Percentiles rank a stretch among this genome's conserved stretches.
phyloP scores from a whole-genome alignment of 306 rosid genomes.

The Carpinus fangiana region DNA sequence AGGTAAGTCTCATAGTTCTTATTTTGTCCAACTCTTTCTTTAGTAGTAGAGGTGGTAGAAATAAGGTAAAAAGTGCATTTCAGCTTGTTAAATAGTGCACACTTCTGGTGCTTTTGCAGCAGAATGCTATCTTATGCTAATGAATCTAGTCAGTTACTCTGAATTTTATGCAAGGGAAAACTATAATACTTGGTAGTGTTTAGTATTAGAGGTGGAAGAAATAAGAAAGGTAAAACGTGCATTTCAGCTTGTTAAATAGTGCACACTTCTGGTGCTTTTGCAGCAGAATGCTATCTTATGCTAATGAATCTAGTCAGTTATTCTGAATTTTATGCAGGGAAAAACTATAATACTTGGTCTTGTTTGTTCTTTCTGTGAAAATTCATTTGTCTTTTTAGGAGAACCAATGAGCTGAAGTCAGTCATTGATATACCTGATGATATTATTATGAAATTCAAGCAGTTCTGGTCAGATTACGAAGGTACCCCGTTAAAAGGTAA shows the following conservation, averaged over 20 bases:
- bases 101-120: neutral
- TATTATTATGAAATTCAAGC: constrained; percentile 54
- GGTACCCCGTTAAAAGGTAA: constrained; percentile 84
- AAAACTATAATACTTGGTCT: neutral
- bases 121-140: neutral
- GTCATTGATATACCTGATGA: constrained; percentile 72
- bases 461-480: constrained; percentile 71
- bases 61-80: neutral
- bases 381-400: constrained; percentile 46
- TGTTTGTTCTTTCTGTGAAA: neutral
- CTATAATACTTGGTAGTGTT: neutral
- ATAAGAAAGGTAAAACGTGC: neutral
- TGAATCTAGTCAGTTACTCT: constrained; percentile 6
- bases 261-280: neutral
- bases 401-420: constrained; percentile 81
- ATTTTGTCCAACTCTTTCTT: neutral
- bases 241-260: neutral
- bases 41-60: neutral
- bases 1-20: constrained; percentile 44
- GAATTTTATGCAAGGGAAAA: constrained; percentile 21
- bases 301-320: neutral
- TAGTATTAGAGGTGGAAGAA: neutral
- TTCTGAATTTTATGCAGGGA: constrained; percentile 20
- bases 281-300: neutral
- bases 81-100: neutral